Evolutionary conservation across 345 rosid species (phyloP).

Genomic region (Populus tremula): DNA sequence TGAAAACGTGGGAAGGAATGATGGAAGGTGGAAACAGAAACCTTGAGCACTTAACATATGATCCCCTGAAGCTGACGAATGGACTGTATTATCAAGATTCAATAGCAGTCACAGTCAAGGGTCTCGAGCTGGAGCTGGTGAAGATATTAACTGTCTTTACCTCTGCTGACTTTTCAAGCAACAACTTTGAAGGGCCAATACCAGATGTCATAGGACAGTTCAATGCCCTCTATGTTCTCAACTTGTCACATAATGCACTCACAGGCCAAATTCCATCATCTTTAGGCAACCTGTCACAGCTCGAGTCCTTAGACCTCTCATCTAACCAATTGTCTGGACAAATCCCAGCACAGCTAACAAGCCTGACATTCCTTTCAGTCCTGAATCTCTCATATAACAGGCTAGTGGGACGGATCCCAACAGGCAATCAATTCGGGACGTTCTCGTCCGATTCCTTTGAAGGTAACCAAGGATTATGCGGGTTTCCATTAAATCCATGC

Average conservation of each 20-base stretch:
- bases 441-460: not conserved
- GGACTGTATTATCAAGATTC: slow-evolving; percentile 30
- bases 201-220: slow-evolving; percentile 18
- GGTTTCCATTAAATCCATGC: not conserved
- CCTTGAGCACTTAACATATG: slow-evolving; percentile 23
- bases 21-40: slow-evolving; percentile 12
- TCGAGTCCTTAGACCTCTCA: slow-evolving; percentile 27
- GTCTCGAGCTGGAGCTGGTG: slow-evolving; percentile 30
- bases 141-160: slow-evolving; percentile 48
- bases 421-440: slow-evolving; percentile 5
- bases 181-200: slow-evolving; percentile 18
- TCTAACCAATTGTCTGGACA: not conserved
- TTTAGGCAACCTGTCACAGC: slow-evolving; percentile 10
- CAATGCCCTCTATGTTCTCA: slow-evolving; percentile 17
- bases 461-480: slow-evolving; percentile 16
- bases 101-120: slow-evolving; percentile 44
- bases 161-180: slow-evolving; percentile 26
- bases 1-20: slow-evolving; percentile 39
- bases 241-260: slow-evolving; percentile 21
- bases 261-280: slow-evolving; percentile 10
- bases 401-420: slow-evolving; percentile 10
- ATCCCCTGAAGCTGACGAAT: not conserved
- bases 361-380: slow-evolving; percentile 13
- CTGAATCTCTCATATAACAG: slow-evolving; percentile 20
- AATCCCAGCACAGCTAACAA: slow-evolving; percentile 20